Evolutionary conservation across 768 basidiomycete genomes (phyloP).

Genomic region (Pleurotus salmoneostramineus): DNA sequence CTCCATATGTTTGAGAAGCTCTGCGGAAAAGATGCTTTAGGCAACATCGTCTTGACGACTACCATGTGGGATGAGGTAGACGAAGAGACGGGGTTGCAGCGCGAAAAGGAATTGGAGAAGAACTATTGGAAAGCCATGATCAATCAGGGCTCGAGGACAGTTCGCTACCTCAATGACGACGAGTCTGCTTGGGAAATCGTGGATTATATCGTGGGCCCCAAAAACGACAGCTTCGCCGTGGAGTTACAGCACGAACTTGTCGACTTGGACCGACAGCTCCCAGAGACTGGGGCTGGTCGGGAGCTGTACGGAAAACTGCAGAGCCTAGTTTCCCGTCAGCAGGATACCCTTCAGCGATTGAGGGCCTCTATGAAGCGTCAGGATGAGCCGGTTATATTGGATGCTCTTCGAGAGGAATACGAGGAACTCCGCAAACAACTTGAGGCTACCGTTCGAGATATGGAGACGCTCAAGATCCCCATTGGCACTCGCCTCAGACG

Average conservation of each 20-base stretch:
- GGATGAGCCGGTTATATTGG: not conserved
- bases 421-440: conserved; percentile 8
- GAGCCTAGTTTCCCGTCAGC: conserved; percentile 9
- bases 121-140: conserved; percentile 41
- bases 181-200: conserved; percentile 14
- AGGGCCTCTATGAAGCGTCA: conserved; percentile 1
- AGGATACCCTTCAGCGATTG: conserved; percentile 9
- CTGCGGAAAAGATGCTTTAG: conserved; percentile 26
- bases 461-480: conserved; percentile 6
- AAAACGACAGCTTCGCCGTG: conserved; percentile 6
- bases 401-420: conserved; percentile 6
- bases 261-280: conserved; percentile 19
- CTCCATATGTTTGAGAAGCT: conserved; percentile 29
- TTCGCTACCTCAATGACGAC: conserved; percentile 26
- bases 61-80: conserved; percentile 37
- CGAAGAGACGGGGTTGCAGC: conserved; percentile 26
- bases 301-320: conserved; percentile 9
- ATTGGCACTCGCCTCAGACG: conserved; percentile 7
- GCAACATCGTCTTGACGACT: conserved; percentile 27
- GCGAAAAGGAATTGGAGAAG: conserved; percentile 37
- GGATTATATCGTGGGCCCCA: conserved; percentile 25
- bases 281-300: conserved; percentile 26
- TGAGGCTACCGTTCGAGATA: conserved; percentile 3
- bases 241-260: conserved; percentile 19
- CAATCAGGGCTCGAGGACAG: conserved; percentile 32